Base-by-base conservation (phyloP, 1,284 basidiomycete species). In the Ceratobasidium sp. region DNA sequence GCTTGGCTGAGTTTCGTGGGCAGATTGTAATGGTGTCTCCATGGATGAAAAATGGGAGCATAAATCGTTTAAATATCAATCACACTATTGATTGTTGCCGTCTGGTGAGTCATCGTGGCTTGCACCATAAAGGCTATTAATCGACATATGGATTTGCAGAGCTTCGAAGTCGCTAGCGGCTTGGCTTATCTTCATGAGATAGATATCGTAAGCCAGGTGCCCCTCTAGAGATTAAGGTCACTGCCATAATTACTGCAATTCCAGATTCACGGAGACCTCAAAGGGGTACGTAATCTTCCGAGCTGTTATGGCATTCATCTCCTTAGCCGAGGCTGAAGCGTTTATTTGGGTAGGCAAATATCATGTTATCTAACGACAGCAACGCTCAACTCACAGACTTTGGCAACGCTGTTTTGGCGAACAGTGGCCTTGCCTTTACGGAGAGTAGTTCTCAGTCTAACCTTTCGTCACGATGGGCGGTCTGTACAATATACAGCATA, bases 231-330 rank as follows among this genome's bases (percentile, higher is more conserved):
- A 62, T 12, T 12, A 7, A 4, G 20, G 61, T 2, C n/a, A n/a
- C n/a, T n/a, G n/a, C 5, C 26, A 20, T 20, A 42, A 20, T 20
- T 10, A 64, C 59, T 15, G 17, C 7, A 6, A 40, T 40, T 10
- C 23, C 9, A 74, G 71, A 46, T 61, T 2, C 71, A 74, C 23
- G 71, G 71, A 7, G 71, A 74, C 50, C 44, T 74, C 59, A 74
- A 74, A 64, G 71, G 71, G 17, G 71, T 74, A 54, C 12, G 56
- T 26, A 33, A 33, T 26, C 26, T 3, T 42, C 20, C 3, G 23
- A 20, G n/a, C n/a, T n/a, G n/a, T n/a, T 40, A 7, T 6, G 7
- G n/a, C 3, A 23, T 67, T 20, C 20, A n/a, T 42, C 15, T 20
- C 3, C 40, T n/a, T n/a, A n/a, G n/a, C n/a, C n/a, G n/a, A n/a